Conservation (phyloP, 1,139 yeast species). For the Torulaspora pretoriensis region DNA sequence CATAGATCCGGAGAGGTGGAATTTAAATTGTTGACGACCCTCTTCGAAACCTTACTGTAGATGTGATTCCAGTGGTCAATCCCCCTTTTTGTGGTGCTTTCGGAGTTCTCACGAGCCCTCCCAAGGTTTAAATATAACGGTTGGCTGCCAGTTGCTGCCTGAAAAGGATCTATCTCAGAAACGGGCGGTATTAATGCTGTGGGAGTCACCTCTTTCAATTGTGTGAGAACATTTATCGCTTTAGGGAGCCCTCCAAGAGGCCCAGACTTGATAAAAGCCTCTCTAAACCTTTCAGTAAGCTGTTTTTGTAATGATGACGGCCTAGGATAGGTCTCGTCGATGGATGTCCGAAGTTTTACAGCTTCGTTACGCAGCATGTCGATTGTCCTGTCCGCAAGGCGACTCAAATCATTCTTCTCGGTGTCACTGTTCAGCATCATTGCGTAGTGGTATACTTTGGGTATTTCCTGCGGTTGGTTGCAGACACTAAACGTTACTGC, state of each 20-base stretch:
- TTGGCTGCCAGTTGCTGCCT: conserved; percentile 20
- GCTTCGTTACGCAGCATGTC: conserved; percentile 16
- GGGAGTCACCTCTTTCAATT: conserved; percentile 66
- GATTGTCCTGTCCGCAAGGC: conserved; percentile 22
- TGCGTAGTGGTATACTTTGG: conserved; percentile 70
- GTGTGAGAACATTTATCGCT: conserved; percentile 72
- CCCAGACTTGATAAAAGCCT: conserved; percentile 68
- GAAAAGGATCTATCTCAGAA: conserved; percentile 23
- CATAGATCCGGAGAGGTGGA: conserved; percentile 83
- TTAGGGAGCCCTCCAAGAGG: conserved; percentile 83
- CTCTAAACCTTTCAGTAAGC: conserved; percentile 62
- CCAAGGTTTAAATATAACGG: conserved; percentile 16
- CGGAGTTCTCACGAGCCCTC: conserved; percentile 8
- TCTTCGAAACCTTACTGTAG: conserved; percentile 66
- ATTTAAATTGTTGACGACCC: conserved; percentile 65
- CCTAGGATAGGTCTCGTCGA: conserved; percentile 23
- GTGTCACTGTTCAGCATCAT: conserved; percentile 46
- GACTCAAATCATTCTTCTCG: conserved; percentile 19
- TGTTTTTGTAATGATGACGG: conserved; percentile 25
- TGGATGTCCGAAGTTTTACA: conserved; percentile 6
- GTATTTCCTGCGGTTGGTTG: conserved; percentile 77
- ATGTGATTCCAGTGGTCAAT: conserved; percentile 68
- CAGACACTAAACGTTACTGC: conserved; percentile 80
- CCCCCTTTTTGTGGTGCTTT: conserved; percentile 46
- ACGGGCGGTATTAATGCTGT: conserved; percentile 35